Conservation (phyloP, 805 yeast genomes). For the Metschnikowia peoriensis region DNA sequence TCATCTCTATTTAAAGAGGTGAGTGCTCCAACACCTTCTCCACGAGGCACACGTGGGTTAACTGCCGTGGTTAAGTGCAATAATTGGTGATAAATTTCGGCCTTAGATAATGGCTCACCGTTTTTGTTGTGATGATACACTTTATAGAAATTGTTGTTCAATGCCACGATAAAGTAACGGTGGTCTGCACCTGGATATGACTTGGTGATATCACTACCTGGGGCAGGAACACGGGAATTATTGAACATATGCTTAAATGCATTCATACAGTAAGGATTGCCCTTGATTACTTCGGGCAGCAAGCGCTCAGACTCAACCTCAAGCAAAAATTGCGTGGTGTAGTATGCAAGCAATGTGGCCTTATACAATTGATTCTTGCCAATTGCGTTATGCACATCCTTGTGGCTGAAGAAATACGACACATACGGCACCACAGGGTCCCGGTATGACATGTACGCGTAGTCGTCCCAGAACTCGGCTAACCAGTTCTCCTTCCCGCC, state of each 20-base stretch:
- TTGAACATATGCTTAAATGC: constrained; percentile 89
- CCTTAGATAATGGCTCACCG: constrained; percentile 45
- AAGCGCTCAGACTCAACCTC: constrained; percentile 67
- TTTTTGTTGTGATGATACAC: constrained; percentile 54
- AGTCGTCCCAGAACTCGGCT: constrained; percentile 89
- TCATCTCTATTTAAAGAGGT: constrained; percentile 84
- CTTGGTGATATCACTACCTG: constrained; percentile 60
- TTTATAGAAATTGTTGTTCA: constrained; percentile 79
- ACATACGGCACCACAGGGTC: constrained; percentile 96
- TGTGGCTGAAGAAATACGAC: constrained; percentile 85
- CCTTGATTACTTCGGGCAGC: constrained; percentile 77
- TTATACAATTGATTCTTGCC: constrained; percentile 67
- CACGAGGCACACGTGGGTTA: constrained; percentile 33
- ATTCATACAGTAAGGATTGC: constrained; percentile 91
- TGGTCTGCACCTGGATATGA: constrained; percentile 49
- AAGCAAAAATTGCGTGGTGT: constrained; percentile 66
- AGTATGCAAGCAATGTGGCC: constrained; percentile 70
- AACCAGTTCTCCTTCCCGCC: constrained; percentile 79
- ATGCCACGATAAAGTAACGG: constrained; percentile 68
- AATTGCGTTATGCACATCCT: constrained; percentile 56
- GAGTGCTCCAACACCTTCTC: constrained; percentile 69
- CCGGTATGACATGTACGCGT: constrained; percentile 84
- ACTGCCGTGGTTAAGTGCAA: constrained; percentile 47
- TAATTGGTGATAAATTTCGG: constrained; percentile 57
- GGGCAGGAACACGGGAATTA: constrained; percentile 76